phyloP scores from a whole-genome alignment of 106 monocot genomes.

The Dioscorea dumetorum region DNA sequence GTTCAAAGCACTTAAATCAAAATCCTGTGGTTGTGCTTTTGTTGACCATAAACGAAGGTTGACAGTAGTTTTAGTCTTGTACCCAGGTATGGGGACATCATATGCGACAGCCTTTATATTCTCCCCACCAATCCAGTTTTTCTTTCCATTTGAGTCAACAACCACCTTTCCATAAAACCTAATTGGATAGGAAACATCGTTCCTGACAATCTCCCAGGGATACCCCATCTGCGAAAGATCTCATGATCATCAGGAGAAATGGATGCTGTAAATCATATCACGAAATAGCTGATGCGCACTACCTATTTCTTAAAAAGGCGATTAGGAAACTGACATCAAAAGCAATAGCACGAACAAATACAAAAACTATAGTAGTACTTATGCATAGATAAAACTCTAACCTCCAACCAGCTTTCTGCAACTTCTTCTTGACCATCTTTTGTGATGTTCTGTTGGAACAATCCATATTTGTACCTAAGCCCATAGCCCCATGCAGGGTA shows the following conservation, averaged over 20 bases:
- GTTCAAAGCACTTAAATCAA: slow-evolving; percentile 92
- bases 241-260: not conserved
- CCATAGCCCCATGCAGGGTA: slow-evolving; percentile 99
- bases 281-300: not conserved
- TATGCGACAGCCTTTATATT: slow-evolving; percentile 86
- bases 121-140: slow-evolving; percentile 97
- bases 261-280: not conserved
- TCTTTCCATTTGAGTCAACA: slow-evolving; percentile 75
- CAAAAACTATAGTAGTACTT: not conserved
- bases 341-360: not conserved
- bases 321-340: not conserved
- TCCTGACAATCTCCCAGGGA: slow-evolving; percentile 93
- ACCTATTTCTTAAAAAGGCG: not conserved
- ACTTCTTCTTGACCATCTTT: slow-evolving; percentile 98
- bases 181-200: slow-evolving; percentile 82
- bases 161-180: slow-evolving; percentile 97
- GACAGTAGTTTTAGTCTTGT: slow-evolving; percentile 88
- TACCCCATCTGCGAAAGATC: slow-evolving; percentile 77
- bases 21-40: slow-evolving; percentile 61
- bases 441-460: slow-evolving; percentile 88
- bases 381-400: slow-evolving; percentile 5
- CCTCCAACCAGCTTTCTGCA: slow-evolving; percentile 99
- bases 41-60: slow-evolving; percentile 96
- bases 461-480: slow-evolving; percentile 89
- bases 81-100: slow-evolving; percentile 95